phyloP scores from a whole-genome alignment of 345 rosid genomes.

The Reutealis trisperma region DNA sequence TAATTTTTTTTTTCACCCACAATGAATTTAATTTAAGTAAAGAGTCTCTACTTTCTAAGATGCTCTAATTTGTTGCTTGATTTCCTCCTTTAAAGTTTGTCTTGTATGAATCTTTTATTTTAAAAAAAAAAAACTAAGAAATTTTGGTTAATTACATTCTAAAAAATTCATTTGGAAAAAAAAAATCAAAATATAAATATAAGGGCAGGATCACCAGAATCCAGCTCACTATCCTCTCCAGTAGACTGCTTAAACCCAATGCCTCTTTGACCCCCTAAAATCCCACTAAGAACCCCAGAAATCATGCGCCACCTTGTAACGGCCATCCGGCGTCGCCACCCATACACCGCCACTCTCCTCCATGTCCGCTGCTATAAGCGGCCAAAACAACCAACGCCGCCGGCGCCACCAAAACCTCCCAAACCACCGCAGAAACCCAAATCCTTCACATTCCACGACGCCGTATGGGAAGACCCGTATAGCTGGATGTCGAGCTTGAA shows the following conservation, averaged over 20 bases:
- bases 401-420: constrained; percentile 73
- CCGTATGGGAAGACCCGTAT: constrained; percentile 89
- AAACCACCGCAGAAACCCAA: constrained; percentile 84
- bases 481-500: constrained; percentile 88
- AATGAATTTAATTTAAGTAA: too few relatives aligned
- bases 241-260: background rate
- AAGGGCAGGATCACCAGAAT: background rate
- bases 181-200: too few relatives aligned
- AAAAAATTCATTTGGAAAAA: too few relatives aligned
- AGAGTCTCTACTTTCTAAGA: too few relatives aligned
- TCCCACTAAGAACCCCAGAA: constrained; percentile 12
- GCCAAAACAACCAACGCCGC: constrained; percentile 41
- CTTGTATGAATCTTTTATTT: too few relatives aligned
- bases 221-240: background rate
- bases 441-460: constrained; percentile 64
- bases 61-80: too few relatives aligned
- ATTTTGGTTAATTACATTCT: too few relatives aligned
- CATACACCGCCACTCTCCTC: background rate
- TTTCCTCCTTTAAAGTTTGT: too few relatives aligned
- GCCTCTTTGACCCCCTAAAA: background rate
- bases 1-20: too few relatives aligned
- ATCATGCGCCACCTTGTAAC: constrained; percentile 41
- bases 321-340: constrained; percentile 31
- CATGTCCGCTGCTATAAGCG: constrained; percentile 48
- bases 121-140: too few relatives aligned